phyloP scores from a whole-genome alignment of 306 rosid genomes.

The Erythrophleum fordii region DNA sequence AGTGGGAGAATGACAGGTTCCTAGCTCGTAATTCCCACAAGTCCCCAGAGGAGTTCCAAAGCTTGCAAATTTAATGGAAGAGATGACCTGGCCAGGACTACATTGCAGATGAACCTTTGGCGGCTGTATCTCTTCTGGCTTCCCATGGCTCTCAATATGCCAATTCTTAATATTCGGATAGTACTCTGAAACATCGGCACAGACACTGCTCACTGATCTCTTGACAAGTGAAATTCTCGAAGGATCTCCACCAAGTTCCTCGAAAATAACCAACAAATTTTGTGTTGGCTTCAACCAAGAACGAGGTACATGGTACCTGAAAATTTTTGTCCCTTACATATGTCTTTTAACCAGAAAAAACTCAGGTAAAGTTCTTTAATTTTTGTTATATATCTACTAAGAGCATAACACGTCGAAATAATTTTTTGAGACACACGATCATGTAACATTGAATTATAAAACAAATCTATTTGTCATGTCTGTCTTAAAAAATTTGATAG shows the following conservation, averaged over 20 bases:
- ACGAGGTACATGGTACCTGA: slow-evolving; percentile 87
- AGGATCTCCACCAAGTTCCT: slow-evolving; percentile 77
- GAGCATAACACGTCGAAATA: too few species aligned
- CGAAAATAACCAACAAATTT: slow-evolving; percentile 71
- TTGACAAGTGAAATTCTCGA: slow-evolving; percentile 60
- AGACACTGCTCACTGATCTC: slow-evolving; percentile 64
- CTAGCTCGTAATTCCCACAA: slow-evolving; percentile 71
- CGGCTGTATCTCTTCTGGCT: slow-evolving; percentile 46
- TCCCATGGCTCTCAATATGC: slow-evolving; percentile 49
- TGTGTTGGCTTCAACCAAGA: slow-evolving; percentile 78
- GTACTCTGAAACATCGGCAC: slow-evolving; percentile 64
- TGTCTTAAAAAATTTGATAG: too few species aligned
- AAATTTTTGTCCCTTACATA: slow-evolving; percentile 14
- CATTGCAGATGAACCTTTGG: slow-evolving; percentile 67
- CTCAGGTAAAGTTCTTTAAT: too few species aligned
- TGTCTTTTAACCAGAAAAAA: background rate
- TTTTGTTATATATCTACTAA: too few species aligned
- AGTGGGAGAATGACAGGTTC: slow-evolving; percentile 68
- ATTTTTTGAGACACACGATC: too few species aligned
- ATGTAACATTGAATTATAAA: too few species aligned
- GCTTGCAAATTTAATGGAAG: slow-evolving; percentile 81
- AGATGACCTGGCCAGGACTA: slow-evolving; percentile 62
- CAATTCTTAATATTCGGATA: slow-evolving; percentile 51
- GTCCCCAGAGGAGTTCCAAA: slow-evolving; percentile 82
- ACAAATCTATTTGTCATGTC: too few species aligned